A percentile compares a stretch with the other conserved stretches of the same genome.
Evolutionary conservation across 345 rosid genomes (phyloP).

Genomic region (Lagerstroemia speciosa): DNA sequence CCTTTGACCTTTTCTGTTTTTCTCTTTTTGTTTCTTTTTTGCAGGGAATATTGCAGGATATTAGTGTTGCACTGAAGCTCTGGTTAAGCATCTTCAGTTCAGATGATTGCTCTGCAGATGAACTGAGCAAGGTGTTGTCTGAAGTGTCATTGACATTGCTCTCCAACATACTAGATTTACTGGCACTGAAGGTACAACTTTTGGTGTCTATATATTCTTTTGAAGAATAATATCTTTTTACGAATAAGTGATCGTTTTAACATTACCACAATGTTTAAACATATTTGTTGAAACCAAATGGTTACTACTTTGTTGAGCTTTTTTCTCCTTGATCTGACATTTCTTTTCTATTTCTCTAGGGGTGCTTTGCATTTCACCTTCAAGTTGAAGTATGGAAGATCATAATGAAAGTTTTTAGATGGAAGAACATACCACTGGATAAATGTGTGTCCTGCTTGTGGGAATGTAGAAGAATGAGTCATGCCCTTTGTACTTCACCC

Average conservation of each 20-base stretch:
- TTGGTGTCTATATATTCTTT: background rate
- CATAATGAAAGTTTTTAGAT: slow-evolving; percentile 39
- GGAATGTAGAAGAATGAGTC: slow-evolving; percentile 80
- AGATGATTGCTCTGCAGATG: slow-evolving; percentile 21
- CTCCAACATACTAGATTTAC: slow-evolving; percentile 55
- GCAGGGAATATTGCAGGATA: slow-evolving; percentile 58
- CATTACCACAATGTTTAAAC: background rate
- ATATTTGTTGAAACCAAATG: background rate
- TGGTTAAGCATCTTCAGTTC: slow-evolving; percentile 41
- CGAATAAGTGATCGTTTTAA: background rate
- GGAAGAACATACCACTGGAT: slow-evolving; percentile 42
- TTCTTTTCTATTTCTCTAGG: slow-evolving; percentile 37
- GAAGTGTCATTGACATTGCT: slow-evolving; percentile 42
- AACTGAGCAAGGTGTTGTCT: slow-evolving; percentile 23
- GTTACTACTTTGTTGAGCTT: background rate
- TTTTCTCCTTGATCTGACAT: slow-evolving; percentile 9
- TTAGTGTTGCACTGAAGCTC: slow-evolving; percentile 44
- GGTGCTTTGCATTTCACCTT: slow-evolving; percentile 37
- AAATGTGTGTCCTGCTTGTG: slow-evolving; percentile 53
- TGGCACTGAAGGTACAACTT: slow-evolving; percentile 61
- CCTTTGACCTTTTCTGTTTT: slow-evolving; percentile 7
- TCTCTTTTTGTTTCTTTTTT: background rate
- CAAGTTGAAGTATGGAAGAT: slow-evolving; percentile 36
- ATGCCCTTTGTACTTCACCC: slow-evolving; percentile 76
- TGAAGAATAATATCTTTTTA: background rate